A percentile compares a stretch with the other conserved stretches of the same genome.
phyloP scores from a whole-genome alignment of 768 basidiomycete genomes.

The Bullera alba region DNA sequence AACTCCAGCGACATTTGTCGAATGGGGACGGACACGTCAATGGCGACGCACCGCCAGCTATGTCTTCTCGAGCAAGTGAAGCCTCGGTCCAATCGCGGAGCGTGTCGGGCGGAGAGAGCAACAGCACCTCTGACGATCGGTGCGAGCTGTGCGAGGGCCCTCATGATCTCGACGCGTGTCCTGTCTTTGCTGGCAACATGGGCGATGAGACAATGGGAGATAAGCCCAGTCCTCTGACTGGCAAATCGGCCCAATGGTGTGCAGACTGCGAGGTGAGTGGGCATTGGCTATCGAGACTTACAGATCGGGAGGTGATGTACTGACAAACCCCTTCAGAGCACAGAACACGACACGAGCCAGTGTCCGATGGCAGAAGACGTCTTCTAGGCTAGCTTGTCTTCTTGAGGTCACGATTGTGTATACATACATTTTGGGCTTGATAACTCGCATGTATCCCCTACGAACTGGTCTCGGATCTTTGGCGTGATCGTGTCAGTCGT shows the following conservation, averaged over 20 bases:
- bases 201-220: constrained; percentile 8
- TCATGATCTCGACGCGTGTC: constrained; percentile 42
- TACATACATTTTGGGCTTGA: no score
- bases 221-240: constrained; percentile 3
- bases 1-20: constrained; percentile 1
- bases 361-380: constrained; percentile 44
- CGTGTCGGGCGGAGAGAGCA: constrained; percentile 10
- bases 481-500: no score
- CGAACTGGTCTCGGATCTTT: no score
- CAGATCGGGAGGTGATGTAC: background rate
- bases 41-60: background rate
- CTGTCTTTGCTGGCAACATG: constrained; percentile 31
- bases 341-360: constrained; percentile 38
- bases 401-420: no score
- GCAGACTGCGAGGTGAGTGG: constrained; percentile 45
- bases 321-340: constrained; percentile 18
- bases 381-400: no score
- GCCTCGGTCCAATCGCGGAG: background rate
- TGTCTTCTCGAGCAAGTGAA: background rate
- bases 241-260: constrained; percentile 23
- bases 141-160: constrained; percentile 42
- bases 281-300: background rate
- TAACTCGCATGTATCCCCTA: no score
- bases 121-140: constrained; percentile 2
- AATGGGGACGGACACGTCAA: background rate